Evolutionary conservation across 352 stramenopile species (phyloP).

Genomic region (Phytophthora pluvialis): DNA sequence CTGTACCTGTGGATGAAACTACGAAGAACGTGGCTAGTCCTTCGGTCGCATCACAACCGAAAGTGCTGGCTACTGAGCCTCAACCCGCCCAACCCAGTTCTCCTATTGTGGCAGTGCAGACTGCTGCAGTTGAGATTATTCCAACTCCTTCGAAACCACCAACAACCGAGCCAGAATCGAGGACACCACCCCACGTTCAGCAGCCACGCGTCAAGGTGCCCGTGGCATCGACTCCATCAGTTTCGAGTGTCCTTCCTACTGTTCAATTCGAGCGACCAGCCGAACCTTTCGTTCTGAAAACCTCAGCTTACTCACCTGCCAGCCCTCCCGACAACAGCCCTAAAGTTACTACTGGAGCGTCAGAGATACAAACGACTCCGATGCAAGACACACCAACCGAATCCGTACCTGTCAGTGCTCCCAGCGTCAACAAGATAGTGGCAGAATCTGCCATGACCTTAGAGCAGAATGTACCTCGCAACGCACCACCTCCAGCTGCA

Average conservation of each 20-base stretch:
- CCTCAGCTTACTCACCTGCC: not conserved
- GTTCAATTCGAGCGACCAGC: conserved; percentile 25
- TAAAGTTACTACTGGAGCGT: too few species aligned
- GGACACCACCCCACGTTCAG: too few species aligned
- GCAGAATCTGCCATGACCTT: too few species aligned
- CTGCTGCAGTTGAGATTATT: not conserved
- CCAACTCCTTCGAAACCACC: not conserved
- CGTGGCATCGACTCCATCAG: conserved; percentile 1
- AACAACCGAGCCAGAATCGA: too few species aligned
- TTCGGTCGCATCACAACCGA: too few species aligned
- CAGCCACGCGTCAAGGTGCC: too few species aligned
- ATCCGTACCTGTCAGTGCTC: not conserved
- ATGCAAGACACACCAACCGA: too few species aligned
- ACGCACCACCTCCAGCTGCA: not conserved
- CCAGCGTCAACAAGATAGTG: not conserved
- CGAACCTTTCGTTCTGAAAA: conserved; percentile 23
- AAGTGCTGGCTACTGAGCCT: not conserved
- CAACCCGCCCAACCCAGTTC: not conserved
- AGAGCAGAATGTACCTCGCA: not conserved
- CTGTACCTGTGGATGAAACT: too few species aligned
- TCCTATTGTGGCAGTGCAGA: not conserved
- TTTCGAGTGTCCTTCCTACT: conserved; percentile 30
- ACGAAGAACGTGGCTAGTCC: too few species aligned
- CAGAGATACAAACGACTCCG: too few species aligned
- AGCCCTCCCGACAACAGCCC: not conserved